Percentiles rank a stretch among this genome's conserved stretches.
These are phyloP conservation scores for Aspergillus bridgeri DNA, from an alignment of 495 filamentous ascomycete genomes.

Conservation along the genomic window DNA sequence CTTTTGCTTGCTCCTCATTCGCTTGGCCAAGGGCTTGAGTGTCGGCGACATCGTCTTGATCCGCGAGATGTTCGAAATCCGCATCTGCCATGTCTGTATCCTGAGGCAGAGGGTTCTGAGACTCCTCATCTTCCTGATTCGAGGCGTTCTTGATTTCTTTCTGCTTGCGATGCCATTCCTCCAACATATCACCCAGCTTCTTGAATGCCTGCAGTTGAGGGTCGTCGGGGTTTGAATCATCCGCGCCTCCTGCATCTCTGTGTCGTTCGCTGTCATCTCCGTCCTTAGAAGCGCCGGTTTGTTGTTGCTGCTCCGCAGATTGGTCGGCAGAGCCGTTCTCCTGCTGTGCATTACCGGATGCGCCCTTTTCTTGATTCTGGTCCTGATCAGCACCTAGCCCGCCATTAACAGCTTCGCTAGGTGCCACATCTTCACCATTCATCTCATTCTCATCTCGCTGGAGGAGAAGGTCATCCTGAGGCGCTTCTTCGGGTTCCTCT, in stretches of 20 bases:
- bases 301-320: constrained; percentile 40
- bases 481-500: constrained; percentile 40
- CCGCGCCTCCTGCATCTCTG: constrained; percentile 39
- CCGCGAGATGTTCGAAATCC: constrained; percentile 86
- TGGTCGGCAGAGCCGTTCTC: constrained; percentile 47
- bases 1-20: constrained; percentile 76
- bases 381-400: constrained; percentile 45
- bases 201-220: constrained; percentile 66
- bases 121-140: constrained; percentile 54
- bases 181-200: constrained; percentile 89
- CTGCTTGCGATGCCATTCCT: constrained; percentile 84
- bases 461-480: constrained; percentile 41
- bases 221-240: constrained; percentile 49
- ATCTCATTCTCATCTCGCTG: constrained; percentile 43
- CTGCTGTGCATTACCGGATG: constrained; percentile 62
- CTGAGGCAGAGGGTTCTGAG: constrained; percentile 43
- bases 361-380: constrained; percentile 60
- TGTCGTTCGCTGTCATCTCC: constrained; percentile 45
- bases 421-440: constrained; percentile 47
- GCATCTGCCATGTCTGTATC: constrained; percentile 65
- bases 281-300: constrained; percentile 39
- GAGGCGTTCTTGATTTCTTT: constrained; percentile 69
- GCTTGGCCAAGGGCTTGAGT: constrained; percentile 89
- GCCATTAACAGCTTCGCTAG: constrained; percentile 45
- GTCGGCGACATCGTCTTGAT: constrained; percentile 75